A percentile compares a stretch with the other conserved stretches of the same genome.
phyloP scores from a whole-genome alignment of 2,329 filamentous ascomycete genomes.

The Sporothrix variecibatus region DNA sequence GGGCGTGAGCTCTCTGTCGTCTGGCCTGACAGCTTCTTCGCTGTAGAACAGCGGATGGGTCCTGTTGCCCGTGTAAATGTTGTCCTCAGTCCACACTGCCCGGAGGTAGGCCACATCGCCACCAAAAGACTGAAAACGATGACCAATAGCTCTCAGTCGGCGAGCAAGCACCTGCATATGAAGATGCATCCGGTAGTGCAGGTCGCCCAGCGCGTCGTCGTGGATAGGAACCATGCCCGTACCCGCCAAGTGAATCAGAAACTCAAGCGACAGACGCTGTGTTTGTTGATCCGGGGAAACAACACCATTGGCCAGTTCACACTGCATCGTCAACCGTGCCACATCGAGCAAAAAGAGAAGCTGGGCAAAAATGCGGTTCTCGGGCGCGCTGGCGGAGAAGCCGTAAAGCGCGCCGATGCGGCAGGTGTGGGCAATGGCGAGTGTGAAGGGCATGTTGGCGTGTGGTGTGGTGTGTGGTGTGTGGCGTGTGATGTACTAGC shows the following conservation, averaged over 20 bases:
- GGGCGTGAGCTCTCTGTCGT: not conserved
- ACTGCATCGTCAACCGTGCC: not conserved
- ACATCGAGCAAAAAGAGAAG: not conserved
- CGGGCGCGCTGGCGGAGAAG: not conserved
- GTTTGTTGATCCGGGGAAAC: not conserved
- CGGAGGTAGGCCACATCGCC: not conserved
- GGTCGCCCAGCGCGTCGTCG: not conserved
- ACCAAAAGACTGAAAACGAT: not conserved
- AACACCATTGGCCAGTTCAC: not conserved
- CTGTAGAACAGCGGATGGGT: not conserved
- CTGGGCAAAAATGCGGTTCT: not conserved
- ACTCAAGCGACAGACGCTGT: conserved; percentile 11
- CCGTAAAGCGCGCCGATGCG: not conserved
- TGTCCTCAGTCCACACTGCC: not conserved
- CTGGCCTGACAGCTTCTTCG: not conserved
- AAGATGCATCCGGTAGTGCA: not conserved
- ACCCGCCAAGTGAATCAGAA: not conserved
- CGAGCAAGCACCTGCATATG: not conserved
- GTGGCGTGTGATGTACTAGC: not conserved
- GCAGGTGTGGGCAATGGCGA: not conserved
- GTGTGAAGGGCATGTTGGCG: not conserved
- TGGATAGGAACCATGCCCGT: not conserved
- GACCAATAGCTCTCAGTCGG: not conserved
- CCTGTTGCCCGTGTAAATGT: not conserved
- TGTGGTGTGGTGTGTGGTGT: not conserved